A percentile compares a stretch with the other conserved stretches of the same genome.
Conservation (phyloP, 371 early-diverging fungal genomes). For the Batrachochytrium dendrobatidis region DNA sequence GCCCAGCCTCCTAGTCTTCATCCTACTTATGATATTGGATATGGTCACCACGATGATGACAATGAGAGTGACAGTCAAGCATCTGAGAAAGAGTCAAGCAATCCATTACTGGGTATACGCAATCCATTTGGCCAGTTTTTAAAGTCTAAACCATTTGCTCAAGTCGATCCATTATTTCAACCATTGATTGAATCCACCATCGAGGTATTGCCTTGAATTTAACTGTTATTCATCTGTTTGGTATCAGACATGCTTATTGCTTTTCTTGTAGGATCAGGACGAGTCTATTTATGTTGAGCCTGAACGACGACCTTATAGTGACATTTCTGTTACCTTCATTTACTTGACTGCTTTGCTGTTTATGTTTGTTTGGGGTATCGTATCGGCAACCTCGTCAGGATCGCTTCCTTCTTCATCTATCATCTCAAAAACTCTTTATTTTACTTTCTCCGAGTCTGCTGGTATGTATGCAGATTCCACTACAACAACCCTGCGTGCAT, state of each 20-base stretch:
- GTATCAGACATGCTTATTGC: background rate
- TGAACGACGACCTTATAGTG: background rate
- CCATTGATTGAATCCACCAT: background rate
- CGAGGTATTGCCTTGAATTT: background rate
- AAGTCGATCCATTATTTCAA: background rate
- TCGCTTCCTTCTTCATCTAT: background rate
- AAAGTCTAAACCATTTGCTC: constrained; percentile 2
- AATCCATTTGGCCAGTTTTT: background rate
- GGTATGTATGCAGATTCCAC: background rate
- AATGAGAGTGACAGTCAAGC: background rate
- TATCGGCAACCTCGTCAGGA: background rate
- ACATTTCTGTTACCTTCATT: background rate
- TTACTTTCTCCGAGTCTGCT: background rate
- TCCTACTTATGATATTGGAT: too few species aligned
- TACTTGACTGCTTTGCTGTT: background rate
- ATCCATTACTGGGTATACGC: constrained; percentile 1
- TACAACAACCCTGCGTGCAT: background rate
- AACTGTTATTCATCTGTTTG: background rate
- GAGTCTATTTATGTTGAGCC: background rate
- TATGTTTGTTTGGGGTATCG: background rate
- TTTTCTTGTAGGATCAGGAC: background rate
- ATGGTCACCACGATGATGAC: background rate
- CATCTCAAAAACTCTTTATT: background rate
- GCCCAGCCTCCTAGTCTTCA: too few species aligned
- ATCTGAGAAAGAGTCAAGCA: too few species aligned